Base-by-base conservation (phyloP, 2,329 filamentous ascomycete genomes). In the Colletotrichum sp. region DNA sequence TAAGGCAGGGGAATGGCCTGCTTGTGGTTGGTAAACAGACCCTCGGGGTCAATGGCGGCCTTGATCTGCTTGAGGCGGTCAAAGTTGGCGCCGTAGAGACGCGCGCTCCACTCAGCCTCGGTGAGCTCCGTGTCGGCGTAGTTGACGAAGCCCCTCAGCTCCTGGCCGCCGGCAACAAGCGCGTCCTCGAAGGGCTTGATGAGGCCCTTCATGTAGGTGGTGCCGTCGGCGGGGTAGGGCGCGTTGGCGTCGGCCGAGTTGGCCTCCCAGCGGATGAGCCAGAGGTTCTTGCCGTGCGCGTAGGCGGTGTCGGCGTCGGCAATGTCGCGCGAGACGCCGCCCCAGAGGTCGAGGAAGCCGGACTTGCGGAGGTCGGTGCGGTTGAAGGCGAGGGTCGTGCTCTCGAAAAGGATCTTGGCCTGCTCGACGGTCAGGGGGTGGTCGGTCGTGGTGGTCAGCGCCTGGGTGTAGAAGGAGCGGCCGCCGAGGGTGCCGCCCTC, bases 191-290 rank as follows among this genome's bases (percentile, higher is more conserved):
- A 78, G 61, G 76, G 76, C 66, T 79, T 78, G 21, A 71, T 36
- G 21, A 92, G 81, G 77, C 89, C 84, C 38, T 87, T 86, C 34
- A 85, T 85, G 79, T 89, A 89, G 5, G 83, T 83, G 1, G 86
- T 84, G 67, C 87, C 85, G 79, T 88, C 87, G 63, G 87, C 82
- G 13, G 88, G 87, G 79, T 89, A 89, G 77, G 84, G 85, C 78
- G 88, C 38, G 18, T n/a, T 84, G 79, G 87, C 87, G 77, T 87
- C 89, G 65, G 55, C 52, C 5, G 74, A 63, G 67, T 55, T 63
- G 71, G 66, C 74, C 52, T 78, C 76, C 70, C 71, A 72, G 68
- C 76, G 76, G 75, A 84, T 84, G 13, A 90, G 83, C 16, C 85
- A 84, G 5, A 79, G 80, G 60, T 88, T 81, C 76, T 89, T 80